These are phyloP conservation scores for Oropetium thomaeum DNA, from an alignment of 176 grass and related monocot species.

Conservation along the genomic window DNA sequence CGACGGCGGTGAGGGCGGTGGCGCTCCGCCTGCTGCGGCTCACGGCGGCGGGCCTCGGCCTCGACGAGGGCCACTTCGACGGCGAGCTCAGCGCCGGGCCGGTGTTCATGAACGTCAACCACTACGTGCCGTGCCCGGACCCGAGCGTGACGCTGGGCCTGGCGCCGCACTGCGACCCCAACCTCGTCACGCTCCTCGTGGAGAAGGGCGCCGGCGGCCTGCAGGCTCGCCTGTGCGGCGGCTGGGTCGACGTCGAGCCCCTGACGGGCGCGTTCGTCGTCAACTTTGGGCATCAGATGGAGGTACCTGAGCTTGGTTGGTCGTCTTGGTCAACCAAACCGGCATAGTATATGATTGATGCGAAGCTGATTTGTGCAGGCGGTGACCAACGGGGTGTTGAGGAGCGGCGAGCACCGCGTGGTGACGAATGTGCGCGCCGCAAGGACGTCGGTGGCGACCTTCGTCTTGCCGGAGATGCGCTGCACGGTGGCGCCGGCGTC, in stretches of 20 bases:
- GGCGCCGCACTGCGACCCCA: conserved; percentile 43
- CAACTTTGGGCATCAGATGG: conserved; percentile 52
- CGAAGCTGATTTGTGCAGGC: background rate
- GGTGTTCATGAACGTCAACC: conserved; percentile 44
- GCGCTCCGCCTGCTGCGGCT: conserved; percentile 28
- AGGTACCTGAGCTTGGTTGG: too few species aligned
- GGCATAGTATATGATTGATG: too few species aligned
- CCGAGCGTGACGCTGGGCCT: conserved; percentile 48
- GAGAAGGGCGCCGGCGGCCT: conserved; percentile 30
- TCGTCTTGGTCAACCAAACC: too few species aligned
- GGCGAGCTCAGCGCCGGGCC: conserved; percentile 23
- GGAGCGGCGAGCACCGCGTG: conserved; percentile 24
- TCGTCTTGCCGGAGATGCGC: conserved; percentile 26
- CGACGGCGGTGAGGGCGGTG: conserved; percentile 29
- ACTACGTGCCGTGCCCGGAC: conserved; percentile 39
- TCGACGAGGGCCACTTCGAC: conserved; percentile 21
- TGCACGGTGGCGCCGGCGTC: conserved; percentile 5
- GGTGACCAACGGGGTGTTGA: conserved; percentile 9
- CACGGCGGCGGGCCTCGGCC: conserved; percentile 20
- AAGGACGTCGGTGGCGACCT: conserved; percentile 17
- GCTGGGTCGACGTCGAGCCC: conserved; percentile 8
- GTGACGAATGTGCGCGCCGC: background rate
- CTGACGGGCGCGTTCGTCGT: conserved; percentile 44
- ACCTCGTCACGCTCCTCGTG: conserved; percentile 43
- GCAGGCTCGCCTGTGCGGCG: background rate